Conservation (phyloP, 1,284 basidiomycete species). For the Microbotryum lychnidis-dioicae region DNA sequence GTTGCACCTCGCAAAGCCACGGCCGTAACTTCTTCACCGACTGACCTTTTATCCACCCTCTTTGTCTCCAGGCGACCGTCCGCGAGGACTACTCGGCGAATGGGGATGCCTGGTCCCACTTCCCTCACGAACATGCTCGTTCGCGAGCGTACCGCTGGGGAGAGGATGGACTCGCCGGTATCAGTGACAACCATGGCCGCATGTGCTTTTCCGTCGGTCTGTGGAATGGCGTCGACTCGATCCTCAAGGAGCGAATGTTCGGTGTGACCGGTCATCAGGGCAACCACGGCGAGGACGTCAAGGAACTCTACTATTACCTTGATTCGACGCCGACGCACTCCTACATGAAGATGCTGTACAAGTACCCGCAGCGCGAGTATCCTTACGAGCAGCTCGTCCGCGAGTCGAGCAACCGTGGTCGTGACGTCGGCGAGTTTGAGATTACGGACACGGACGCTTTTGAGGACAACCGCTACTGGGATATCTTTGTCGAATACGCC, state of each 20-base stretch:
- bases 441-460: slow-evolving; percentile 86
- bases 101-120: slow-evolving; percentile 96
- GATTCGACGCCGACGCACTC: slow-evolving; percentile 97
- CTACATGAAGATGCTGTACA: slow-evolving; percentile 95
- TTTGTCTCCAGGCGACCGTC: slow-evolving; percentile 67
- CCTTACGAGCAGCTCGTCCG: slow-evolving; percentile 88
- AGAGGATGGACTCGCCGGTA: slow-evolving; percentile 92
- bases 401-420: slow-evolving; percentile 71
- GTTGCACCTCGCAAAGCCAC: slow-evolving; percentile 36
- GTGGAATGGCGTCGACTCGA: slow-evolving; percentile 91
- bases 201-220: slow-evolving; percentile 82
- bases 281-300: slow-evolving; percentile 98
- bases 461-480: slow-evolving; percentile 93
- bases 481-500: slow-evolving; percentile 95
- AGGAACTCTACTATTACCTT: slow-evolving; percentile 96
- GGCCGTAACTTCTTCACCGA: neutral
- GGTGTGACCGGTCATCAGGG: slow-evolving; percentile 88
- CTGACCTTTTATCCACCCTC: slow-evolving; percentile 3
- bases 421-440: slow-evolving; percentile 86
- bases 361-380: slow-evolving; percentile 85
- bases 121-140: slow-evolving; percentile 89
- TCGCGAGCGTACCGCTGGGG: slow-evolving; percentile 97
- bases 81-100: slow-evolving; percentile 94
- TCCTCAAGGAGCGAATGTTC: slow-evolving; percentile 92
- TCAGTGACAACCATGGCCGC: slow-evolving; percentile 92